These are phyloP conservation scores for Sugiyamaella paludigena DNA, from an alignment of 1,139 yeast species.

Conservation along the genomic window DNA sequence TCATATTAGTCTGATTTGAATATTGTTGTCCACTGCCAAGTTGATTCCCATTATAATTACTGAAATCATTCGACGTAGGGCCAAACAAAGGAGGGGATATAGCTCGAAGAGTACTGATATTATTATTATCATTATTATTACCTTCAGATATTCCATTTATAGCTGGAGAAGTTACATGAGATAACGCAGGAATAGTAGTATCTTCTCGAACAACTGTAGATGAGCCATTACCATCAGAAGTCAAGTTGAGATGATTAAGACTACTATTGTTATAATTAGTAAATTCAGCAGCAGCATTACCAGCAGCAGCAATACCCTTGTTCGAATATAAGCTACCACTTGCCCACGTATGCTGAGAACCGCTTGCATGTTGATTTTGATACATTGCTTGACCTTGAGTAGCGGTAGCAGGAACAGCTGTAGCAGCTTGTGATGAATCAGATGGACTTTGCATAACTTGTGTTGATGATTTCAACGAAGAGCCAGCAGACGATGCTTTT, in stretches of 20 bases:
- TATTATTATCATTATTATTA: slow-evolving; percentile 1
- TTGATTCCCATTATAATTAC: too few relatives aligned
- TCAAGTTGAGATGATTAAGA: slow-evolving; percentile 1
- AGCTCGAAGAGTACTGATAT: background rate
- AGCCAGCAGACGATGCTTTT: slow-evolving; percentile 2
- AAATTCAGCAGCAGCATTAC: background rate
- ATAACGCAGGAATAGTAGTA: slow-evolving; percentile 1
- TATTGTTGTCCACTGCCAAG: too few relatives aligned
- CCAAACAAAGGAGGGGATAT: too few relatives aligned
- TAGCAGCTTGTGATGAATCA: slow-evolving; percentile 1
- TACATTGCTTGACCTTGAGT: slow-evolving; percentile 3
- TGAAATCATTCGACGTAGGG: too few relatives aligned
- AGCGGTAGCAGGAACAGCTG: background rate
- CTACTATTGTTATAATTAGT: background rate
- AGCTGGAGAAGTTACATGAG: too few relatives aligned
- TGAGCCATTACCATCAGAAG: slow-evolving; percentile 3
- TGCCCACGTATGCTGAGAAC: slow-evolving; percentile 10
- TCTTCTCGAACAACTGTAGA: slow-evolving; percentile 9
- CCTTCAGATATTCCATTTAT: background rate
- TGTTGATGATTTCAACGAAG: background rate
- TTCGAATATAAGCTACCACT: slow-evolving; percentile 2
- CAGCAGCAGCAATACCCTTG: background rate
- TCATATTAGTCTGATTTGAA: too few relatives aligned
- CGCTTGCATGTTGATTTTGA: slow-evolving; percentile 4
- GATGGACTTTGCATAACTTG: too few relatives aligned